Evolutionary conservation across 306 rosid genomes (phyloP), one percentile per base, ranked within the genome.

Genomic region (Cicer pinnatifidum): DNA sequence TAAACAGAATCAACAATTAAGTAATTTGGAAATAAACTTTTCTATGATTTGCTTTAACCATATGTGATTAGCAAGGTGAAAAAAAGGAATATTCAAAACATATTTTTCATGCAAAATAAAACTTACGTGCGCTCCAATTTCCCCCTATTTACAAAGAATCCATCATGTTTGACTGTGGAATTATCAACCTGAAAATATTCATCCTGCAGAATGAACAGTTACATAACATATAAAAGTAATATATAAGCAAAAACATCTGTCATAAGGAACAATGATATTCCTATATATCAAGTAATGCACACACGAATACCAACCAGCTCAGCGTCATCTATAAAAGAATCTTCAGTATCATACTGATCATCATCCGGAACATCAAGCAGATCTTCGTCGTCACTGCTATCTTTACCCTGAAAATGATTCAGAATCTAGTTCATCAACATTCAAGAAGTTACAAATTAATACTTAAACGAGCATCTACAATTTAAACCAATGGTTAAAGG

Each of bases 261-360:
- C 35, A 28, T 0, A 67, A 11, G 16, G 54, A 51, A 57, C 20
- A 84, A 70, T 16, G 57, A 13, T 48, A 23, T 41, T 67, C 75
- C 23, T 72, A 57, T 57, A 20, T 11, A 57, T 57, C 39, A 57
- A 57, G 63, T 39, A 11, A 12, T 28, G 35, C 62, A 28, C 54
- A 43, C 7, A 52, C 13, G 73, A 66, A 81, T 45, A 87, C 93
- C 77, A 51, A 94, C 97, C 99, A 94, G 87, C 86, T 94, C 97
- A 28, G 96, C 92, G 75, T 94, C 99, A 43, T 94, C 99, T 66
- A 94, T 94, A 80, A 94, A 94, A 57, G 99, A 94, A 86, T 94
- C 99, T 72, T 94, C 97, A 0, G 99, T 94, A 75, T 94, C 99
- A 84, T 94, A 94, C 71, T 91, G 99, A 88, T 94, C 96, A 58